Evolutionary conservation across 305 asterid genomes (phyloP), one percentile per base, ranked within the genome.

Genomic region (Euphrasia arctica): DNA sequence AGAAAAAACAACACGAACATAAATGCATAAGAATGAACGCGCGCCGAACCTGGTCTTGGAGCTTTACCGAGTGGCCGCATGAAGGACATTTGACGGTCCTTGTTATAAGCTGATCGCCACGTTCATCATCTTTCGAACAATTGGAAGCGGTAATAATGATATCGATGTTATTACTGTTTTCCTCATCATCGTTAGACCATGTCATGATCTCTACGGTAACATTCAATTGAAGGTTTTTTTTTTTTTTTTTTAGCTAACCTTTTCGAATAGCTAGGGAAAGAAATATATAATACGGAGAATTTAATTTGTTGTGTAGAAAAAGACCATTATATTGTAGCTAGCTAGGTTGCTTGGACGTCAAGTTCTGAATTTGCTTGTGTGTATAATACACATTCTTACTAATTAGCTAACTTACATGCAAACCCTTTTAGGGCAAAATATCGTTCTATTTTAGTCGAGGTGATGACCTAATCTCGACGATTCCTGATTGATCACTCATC

Each of bases 291-390:
- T 5, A 0, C 8, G 9, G 10, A 47, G 73, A 61, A 7, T 32
- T 32, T 32, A 11, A 50, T 39, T 8, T 8, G 28, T 12, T 27
- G 8, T 64, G 54, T 2, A 43, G 68, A 31, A 70, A 66, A 70
- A 63, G 69, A 65, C 2, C 51, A 47, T 29, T 25, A 3, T 32
- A 32, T 3, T 3, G 5, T 32, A 32, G 34, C 34, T 31, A 31
- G 36, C 36, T 41, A 59, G 88, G 85, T 91, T 83, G 95, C 98
- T 91, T 91, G 95, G 85, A 83, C 84, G 89, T 78, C 83, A 89
- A 85, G 98, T 75, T 79, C 9, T 84, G 78, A 80, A 67, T 79
- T 76, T 81, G 67, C 67, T 59, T 51, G 57, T 45, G 66, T 39
- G 43, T 39, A 6, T 39, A 39, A 6, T 39, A 47, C 51, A 39